Evolutionary conservation across 2,329 filamentous ascomycete genomes (phyloP), one percentile per base, ranked within the genome.

Genomic region (Blastomyces emzantsi): DNA sequence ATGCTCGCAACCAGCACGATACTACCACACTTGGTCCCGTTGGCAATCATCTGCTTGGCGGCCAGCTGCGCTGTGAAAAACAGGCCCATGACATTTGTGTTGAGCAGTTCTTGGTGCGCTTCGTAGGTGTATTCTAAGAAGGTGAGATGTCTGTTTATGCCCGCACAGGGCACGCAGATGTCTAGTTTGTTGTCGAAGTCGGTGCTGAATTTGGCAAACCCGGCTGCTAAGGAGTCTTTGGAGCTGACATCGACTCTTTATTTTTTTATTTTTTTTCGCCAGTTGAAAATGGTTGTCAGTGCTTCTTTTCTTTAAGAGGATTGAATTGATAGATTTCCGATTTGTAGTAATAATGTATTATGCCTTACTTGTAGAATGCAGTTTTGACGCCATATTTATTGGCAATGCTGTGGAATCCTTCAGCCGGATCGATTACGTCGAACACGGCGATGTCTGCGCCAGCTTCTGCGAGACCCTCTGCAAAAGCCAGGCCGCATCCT

Each of bases 131-230:
- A 80, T 1, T 81, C 78, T 0, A 81, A 73, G 64, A 81, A 81
- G 0, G 70, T 68, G 0, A 79, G 70, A 39, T 74, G 83, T 66
- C 86, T 83, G 75, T 96, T 91, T 72, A 96, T 92, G 39, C 92
- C 92, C 28, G 89, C 91, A 77, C 89, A 92, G 78, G 92, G 95
- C 69, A 95, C 79, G 8, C 96, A 83, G 71, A 95, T 89, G 72
- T 89, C 83, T 66, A 94, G 85, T 72, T 85, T 72, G 73, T 87
- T 73, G 41, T 67, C 62, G 62, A 77, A 77, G 45, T 77, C 74
- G 11, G 65, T 65, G 56, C 73, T 70, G 64, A 78, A 76, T 9
- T 67, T 61, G 13, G 62, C 60, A 62, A 77, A 78, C 13, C 71
- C 75, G 45, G 61, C 39, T 59, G 67, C 58, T 5, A 78, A 69